Evolutionary conservation across 805 yeast genomes (phyloP), one percentile per base, ranked within the genome.

Genomic region (Saccharomycopsis guyanensis): DNA sequence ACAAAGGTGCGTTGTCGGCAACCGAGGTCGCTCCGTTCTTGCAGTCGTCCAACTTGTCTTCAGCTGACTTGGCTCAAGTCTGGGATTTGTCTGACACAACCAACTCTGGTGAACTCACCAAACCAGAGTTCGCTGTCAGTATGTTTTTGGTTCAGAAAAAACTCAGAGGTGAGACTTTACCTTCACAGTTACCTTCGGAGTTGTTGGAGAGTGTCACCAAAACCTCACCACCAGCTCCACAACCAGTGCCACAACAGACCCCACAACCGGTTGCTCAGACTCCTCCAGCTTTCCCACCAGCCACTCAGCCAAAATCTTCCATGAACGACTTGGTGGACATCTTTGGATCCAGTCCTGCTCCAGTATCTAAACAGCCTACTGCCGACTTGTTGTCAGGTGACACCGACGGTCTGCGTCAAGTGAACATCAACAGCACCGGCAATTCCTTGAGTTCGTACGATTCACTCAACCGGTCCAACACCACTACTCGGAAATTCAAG

Each of bases 71-170:
- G 52, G 98, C 97, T 1, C 67, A 78, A 20, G 80, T 91, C 37
- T 93, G 99, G 99, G 98, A 93, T 64, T 71, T 93, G 55, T 78
- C 97, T 7, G 97, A 93, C 61, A 73, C 87, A 52, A 83, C 86
- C 55, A 87, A 87, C 62, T 78, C 85, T 38, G 97, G 96, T 22
- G 73, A 73, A 36, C 87, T 93, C 59, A 73, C 86, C 41, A 78
- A 75, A 57, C 71, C 77, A 53, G 98, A 93, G 62, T 93, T 93
- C 62, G 80, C 94, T 2, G 82, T 93, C 59, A 97, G 97, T 15
- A 82, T 93, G 86, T 91, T 82, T 60, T 73, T 93, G 54, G 93
- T 93, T 6, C 94, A 88, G 64, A 85, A 82, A 63, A 82, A 76
- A 57, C 70, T 89, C 49, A 73, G 84, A 2, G 97, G 97, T 16